phyloP scores from a whole-genome alignment of 179 eudicot genomes.

The Vitellaria paradoxa region DNA sequence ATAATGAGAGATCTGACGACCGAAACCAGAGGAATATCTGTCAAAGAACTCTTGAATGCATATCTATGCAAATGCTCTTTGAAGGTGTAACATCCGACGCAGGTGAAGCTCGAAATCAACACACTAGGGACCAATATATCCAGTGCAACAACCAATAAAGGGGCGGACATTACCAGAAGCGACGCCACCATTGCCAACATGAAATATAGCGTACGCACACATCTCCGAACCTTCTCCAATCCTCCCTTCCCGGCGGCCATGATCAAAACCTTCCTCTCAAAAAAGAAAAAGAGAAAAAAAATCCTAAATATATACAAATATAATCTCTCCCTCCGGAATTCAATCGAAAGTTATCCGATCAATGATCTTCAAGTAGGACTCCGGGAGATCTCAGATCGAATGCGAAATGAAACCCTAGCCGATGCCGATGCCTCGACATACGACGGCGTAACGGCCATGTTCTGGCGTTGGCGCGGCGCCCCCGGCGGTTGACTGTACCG shows the following conservation, averaged over 20 bases:
- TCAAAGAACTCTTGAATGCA: conserved; percentile 64
- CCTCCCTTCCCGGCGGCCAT: conserved; percentile 34
- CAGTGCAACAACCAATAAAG: conserved; percentile 63
- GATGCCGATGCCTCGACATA: conserved; percentile 10
- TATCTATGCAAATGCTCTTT: conserved; percentile 64
- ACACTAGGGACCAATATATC: conserved; percentile 64
- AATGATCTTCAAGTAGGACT: conserved; percentile 31
- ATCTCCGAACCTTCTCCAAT: conserved; percentile 60
- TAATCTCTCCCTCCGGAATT: not conserved
- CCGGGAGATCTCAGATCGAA: conserved; percentile 31
- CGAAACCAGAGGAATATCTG: conserved; percentile 84
- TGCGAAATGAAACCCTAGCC: conserved; percentile 34
- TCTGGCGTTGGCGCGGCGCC: not conserved
- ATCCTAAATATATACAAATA: not conserved
- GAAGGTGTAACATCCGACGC: conserved; percentile 59
- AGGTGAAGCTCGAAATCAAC: conserved; percentile 73
- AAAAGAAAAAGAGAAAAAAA: not conserved
- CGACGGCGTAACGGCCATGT: conserved; percentile 13
- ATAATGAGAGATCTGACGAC: conserved; percentile 81
- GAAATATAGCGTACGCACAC: conserved; percentile 61
- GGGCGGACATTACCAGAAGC: conserved; percentile 57
- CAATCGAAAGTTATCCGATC: not conserved
- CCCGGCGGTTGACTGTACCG: not conserved
- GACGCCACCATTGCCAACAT: conserved; percentile 87
- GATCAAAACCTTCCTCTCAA: not conserved